Conservation (phyloP, 2,329 filamentous ascomycete species). For the Thielaviopsis punctulata region DNA sequence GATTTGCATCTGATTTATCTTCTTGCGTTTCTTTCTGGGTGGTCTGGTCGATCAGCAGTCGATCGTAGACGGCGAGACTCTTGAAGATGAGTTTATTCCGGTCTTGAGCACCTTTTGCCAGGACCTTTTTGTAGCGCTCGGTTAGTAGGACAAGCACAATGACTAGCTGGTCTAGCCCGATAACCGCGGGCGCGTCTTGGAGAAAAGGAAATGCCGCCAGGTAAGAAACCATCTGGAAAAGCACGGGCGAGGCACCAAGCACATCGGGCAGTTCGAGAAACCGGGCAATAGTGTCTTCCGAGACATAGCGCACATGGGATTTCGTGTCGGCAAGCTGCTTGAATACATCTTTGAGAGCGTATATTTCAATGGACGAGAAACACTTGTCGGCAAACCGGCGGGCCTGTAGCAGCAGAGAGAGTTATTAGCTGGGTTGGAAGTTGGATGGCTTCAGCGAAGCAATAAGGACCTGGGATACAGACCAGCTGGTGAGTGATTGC, state of each 20-base stretch:
- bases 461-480: not conserved
- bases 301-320: constrained; percentile 45
- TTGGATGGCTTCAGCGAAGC: not conserved
- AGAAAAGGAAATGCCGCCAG: constrained; percentile 59
- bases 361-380: constrained; percentile 54
- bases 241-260: constrained; percentile 45
- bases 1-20: not conserved
- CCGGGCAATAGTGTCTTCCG: constrained; percentile 50
- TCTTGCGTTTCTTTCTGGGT: constrained; percentile 11
- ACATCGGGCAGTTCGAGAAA: constrained; percentile 60
- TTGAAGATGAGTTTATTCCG: constrained; percentile 50
- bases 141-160: constrained; percentile 60
- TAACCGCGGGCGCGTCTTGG: constrained; percentile 49
- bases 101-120: constrained; percentile 39
- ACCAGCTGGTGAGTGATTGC: not conserved
- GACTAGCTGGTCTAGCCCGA: constrained; percentile 52
- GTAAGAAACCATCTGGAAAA: constrained; percentile 57
- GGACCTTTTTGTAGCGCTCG: constrained; percentile 46
- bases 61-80: constrained; percentile 55
- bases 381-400: constrained; percentile 49
- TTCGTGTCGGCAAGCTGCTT: constrained; percentile 48
- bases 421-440: not conserved
- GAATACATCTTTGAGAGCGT: constrained; percentile 59
- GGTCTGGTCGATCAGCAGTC: constrained; percentile 16
- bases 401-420: constrained; percentile 25